These are phyloP conservation scores for Spencermartinsiella ligniputridi DNA, from an alignment of 1,139 yeast genomes.

Conservation along the genomic window DNA sequence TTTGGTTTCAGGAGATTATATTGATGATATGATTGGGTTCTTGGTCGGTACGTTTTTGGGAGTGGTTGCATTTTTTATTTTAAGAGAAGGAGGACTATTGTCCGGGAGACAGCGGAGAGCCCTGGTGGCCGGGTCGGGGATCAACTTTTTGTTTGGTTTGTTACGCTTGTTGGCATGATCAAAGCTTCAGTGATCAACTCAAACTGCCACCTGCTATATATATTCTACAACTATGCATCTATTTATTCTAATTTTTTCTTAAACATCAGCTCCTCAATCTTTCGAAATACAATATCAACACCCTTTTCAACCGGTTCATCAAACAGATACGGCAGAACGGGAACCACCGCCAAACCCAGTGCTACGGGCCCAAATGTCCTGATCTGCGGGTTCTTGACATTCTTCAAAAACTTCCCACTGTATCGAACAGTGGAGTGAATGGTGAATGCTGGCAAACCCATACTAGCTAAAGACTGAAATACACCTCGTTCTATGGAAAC, in stretches of 20 bases:
- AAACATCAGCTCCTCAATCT: too few relatives aligned
- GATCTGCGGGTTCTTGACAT: conserved; percentile 47
- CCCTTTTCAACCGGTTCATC: conserved; percentile 80
- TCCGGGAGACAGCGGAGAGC: conserved; percentile 31
- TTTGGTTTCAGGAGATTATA: conserved; percentile 30
- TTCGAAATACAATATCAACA: conserved; percentile 59
- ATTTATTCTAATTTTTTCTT: conserved; percentile 3
- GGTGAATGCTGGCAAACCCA: conserved; percentile 86
- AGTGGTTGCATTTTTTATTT: conserved; percentile 29
- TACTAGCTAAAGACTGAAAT: conserved; percentile 76
- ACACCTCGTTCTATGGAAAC: conserved; percentile 65
- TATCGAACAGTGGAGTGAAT: conserved; percentile 76
- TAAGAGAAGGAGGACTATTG: conserved; percentile 27
- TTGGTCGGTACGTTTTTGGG: conserved; percentile 37
- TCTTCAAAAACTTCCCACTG: conserved; percentile 49
- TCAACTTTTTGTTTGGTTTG: conserved; percentile 33
- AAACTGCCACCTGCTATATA: not conserved
- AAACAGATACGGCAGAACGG: conserved; percentile 69
- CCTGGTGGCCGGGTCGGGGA: conserved; percentile 31
- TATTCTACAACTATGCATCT: not conserved
- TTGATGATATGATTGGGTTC: conserved; percentile 34
- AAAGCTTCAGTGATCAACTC: too few relatives aligned
- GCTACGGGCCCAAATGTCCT: conserved; percentile 74
- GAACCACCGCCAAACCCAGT: conserved; percentile 71
- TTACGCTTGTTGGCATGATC: conserved; percentile 25